These are phyloP conservation scores for Thalassiosira mediterranea DNA, from an alignment of 352 stramenopile species.

Conservation along the genomic window DNA sequence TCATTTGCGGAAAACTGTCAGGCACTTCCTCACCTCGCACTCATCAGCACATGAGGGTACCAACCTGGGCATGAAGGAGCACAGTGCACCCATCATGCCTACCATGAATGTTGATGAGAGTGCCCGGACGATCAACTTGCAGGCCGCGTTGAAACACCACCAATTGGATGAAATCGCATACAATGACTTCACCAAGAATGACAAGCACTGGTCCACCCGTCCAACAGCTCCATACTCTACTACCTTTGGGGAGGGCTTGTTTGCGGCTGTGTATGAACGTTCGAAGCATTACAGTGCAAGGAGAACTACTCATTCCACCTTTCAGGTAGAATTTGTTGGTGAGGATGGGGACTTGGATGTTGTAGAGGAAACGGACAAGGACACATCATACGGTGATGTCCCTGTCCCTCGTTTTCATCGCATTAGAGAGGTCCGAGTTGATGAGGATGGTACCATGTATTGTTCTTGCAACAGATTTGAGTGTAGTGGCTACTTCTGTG, in stretches of 20 bases:
- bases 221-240: not conserved
- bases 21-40: constrained; percentile 5
- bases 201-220: not conserved
- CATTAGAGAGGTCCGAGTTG: not conserved
- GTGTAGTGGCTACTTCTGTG: constrained; percentile 7
- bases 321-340: not conserved
- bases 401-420: constrained; percentile 2
- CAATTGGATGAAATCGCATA: constrained; percentile 1
- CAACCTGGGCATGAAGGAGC: constrained; percentile 4
- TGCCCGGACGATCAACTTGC: not conserved
- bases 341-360: not conserved
- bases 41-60: constrained; percentile 25
- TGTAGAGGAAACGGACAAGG: not conserved
- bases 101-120: constrained; percentile 1
- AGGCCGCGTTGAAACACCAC: not conserved
- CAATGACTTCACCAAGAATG: not conserved
- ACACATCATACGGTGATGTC: not conserved
- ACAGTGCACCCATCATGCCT: not conserved
- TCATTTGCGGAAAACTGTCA: constrained; percentile 11
- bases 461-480: constrained; percentile 8
- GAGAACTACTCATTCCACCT: not conserved
- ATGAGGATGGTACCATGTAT: constrained; percentile 9
- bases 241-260: constrained; percentile 6
- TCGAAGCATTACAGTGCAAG: not conserved
- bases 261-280: no score